phyloP scores from a whole-genome alignment of 495 filamentous ascomycete species.

The Trypethelium eluteriae region DNA sequence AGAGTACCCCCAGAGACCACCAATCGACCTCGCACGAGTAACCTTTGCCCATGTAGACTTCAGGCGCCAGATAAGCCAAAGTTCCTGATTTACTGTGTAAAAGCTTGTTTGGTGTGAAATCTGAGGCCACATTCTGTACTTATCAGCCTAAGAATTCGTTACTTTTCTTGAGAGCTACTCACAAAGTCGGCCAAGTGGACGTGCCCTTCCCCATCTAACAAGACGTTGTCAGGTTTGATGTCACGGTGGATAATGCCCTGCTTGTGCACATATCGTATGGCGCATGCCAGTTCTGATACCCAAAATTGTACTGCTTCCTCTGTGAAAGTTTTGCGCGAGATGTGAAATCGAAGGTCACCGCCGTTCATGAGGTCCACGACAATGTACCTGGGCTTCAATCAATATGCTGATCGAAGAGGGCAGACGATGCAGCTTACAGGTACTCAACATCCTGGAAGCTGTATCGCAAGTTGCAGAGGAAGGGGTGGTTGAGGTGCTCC shows the following conservation, averaged over 20 bases:
- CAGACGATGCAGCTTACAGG: conserved; percentile 55
- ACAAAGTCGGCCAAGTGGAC: conserved; percentile 98
- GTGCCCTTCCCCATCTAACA: conserved; percentile 89
- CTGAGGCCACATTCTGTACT: conserved; percentile 85
- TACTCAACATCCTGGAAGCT: conserved; percentile 99
- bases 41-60: conserved; percentile 83
- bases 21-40: conserved; percentile 88
- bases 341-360: conserved; percentile 94
- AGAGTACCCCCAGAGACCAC: conserved; percentile 95
- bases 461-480: conserved; percentile 96
- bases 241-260: conserved; percentile 95
- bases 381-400: conserved; percentile 62
- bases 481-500: conserved; percentile 93
- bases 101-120: conserved; percentile 71
- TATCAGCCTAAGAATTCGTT: conserved; percentile 22
- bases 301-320: conserved; percentile 96
- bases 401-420: conserved; percentile 14
- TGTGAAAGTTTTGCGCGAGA: conserved; percentile 94
- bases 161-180: conserved; percentile 32
- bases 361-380: conserved; percentile 98
- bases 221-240: conserved; percentile 93
- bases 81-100: conserved; percentile 95
- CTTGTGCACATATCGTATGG: conserved; percentile 79
- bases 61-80: conserved; percentile 88
- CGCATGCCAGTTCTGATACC: conserved; percentile 90